Percentiles rank a stretch among this genome's conserved stretches.
phyloP scores from a whole-genome alignment of 228 moss, liverwort and hornwort genomes.

The Sphagnum fallax region DNA sequence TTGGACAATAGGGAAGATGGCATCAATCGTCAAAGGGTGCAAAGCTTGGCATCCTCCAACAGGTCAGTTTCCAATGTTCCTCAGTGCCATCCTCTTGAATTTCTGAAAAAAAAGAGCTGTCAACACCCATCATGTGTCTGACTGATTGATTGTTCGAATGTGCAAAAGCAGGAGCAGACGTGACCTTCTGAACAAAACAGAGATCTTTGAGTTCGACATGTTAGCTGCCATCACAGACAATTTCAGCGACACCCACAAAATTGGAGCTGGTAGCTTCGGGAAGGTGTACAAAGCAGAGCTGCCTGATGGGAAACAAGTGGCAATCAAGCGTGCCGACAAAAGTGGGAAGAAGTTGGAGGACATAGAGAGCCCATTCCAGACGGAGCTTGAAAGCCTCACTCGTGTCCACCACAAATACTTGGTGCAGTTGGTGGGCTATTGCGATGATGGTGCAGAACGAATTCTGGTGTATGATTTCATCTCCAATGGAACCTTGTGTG shows the following conservation, averaged over 20 bases:
- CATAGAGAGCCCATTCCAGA: constrained; percentile 10
- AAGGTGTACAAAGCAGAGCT: constrained; percentile 17
- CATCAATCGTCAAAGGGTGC: no score
- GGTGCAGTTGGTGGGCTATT: constrained; percentile 60
- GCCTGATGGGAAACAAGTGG: constrained; percentile 17
- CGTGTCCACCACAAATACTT: constrained; percentile 74
- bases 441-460: constrained; percentile 53
- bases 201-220: constrained; percentile 8
- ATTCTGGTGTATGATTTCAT: constrained; percentile 81
- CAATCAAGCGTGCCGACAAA: constrained; percentile 18
- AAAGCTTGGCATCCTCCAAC: no score
- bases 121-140: no score
- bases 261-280: constrained; percentile 19
- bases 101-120: no score
- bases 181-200: background rate
- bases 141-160: no score
- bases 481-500: constrained; percentile 61
- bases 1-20: no score
- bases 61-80: no score
- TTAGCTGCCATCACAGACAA: constrained; percentile 2
- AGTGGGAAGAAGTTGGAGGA: constrained; percentile 7
- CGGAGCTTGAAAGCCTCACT: constrained; percentile 53
- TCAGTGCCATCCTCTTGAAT: no score
- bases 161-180: background rate
- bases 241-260: constrained; percentile 15